Conservation (phyloP, 163 green algal species). For the Scenedesmus sp. region DNA sequence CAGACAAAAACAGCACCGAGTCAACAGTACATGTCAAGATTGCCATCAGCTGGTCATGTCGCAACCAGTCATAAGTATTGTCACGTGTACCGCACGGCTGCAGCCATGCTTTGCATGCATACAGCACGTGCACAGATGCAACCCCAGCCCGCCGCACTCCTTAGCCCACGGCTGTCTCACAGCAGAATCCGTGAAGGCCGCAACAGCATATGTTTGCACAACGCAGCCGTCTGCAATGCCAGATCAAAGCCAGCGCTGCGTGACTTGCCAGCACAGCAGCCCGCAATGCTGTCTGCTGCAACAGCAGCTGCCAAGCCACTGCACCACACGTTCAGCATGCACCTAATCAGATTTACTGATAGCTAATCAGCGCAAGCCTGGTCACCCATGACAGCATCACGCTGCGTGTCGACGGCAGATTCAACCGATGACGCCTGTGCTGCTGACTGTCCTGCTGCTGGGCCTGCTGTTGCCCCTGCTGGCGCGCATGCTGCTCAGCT, state of each 20-base stretch:
- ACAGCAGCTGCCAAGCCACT: not conserved
- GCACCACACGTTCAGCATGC: not conserved
- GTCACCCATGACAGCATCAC: not conserved
- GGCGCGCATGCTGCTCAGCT: conserved; percentile 3
- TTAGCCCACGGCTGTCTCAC: too few species aligned
- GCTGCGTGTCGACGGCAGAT: not conserved
- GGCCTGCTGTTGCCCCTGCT: conserved; percentile 16
- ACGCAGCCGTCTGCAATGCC: not conserved
- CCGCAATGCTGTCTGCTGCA: not conserved
- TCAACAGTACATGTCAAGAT: not conserved
- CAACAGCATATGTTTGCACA: not conserved
- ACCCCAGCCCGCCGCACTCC: too few species aligned
- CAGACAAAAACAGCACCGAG: too few species aligned
- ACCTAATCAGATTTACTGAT: not conserved
- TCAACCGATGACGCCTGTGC: conserved; percentile 4
- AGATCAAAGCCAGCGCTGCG: not conserved
- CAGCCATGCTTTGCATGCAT: not conserved
- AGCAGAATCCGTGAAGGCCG: not conserved
- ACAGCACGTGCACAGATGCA: too few species aligned
- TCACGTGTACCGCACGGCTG: not conserved
- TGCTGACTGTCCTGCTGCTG: conserved; percentile 29
- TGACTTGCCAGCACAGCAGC: not conserved
- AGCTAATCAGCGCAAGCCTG: not conserved
- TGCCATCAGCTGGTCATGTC: not conserved
- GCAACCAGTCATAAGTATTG: not conserved